phyloP scores from a whole-genome alignment of 108 stramenopile genomes.

The Stephanodiscus triporus region DNA sequence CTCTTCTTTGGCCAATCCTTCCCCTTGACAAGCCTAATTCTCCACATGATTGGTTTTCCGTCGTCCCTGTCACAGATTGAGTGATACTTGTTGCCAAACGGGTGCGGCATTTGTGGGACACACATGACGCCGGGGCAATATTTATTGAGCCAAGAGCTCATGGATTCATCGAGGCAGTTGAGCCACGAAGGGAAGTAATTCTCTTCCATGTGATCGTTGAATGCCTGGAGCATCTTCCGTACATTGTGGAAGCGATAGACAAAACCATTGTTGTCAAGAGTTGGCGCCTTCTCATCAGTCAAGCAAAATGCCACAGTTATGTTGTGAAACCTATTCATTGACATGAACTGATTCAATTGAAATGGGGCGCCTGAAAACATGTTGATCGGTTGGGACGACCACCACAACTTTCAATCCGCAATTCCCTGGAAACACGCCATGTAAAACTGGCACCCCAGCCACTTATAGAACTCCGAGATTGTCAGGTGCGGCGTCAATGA shows the following conservation, averaged over 20 bases:
- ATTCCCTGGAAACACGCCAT: background rate
- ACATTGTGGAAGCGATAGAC: conserved; percentile 14
- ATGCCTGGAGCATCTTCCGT: conserved; percentile 1
- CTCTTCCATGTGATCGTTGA: conserved; percentile 5
- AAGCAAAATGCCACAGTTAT: background rate
- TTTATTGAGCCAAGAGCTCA: conserved; percentile 16
- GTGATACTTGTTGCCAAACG: too few relatives aligned
- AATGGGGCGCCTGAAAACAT: background rate
- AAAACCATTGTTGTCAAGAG: background rate
- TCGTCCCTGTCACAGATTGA: too few relatives aligned
- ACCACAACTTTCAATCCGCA: background rate
- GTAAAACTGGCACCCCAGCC: background rate
- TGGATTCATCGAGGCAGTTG: conserved; percentile 12
- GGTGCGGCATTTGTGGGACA: too few relatives aligned
- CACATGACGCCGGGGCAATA: conserved; percentile 21
- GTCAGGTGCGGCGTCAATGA: background rate
- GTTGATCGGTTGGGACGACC: background rate
- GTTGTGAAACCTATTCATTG: background rate
- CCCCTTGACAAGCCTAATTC: too few relatives aligned
- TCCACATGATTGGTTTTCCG: too few relatives aligned
- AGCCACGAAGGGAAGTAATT: conserved; percentile 14
- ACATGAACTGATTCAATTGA: background rate
- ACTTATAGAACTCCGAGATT: background rate
- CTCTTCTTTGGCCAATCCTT: too few relatives aligned
- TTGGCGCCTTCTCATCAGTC: background rate